A percentile compares a stretch with the other conserved stretches of the same genome.
These are phyloP conservation scores for Camellia japonica DNA, from an alignment of 148 eudicot genomes.

Conservation along the genomic window DNA sequence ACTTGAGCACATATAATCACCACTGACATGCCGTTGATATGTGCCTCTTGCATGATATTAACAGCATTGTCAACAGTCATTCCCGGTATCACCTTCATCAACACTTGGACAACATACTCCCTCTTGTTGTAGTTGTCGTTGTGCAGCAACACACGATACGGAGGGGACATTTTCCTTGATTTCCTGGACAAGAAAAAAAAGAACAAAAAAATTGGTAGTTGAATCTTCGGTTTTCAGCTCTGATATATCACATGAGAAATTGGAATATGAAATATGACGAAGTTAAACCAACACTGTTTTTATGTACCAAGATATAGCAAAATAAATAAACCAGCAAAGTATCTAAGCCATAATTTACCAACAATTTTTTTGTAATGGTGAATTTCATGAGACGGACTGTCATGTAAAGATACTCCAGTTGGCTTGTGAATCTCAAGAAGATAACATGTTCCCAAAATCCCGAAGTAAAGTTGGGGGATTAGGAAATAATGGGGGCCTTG, in stretches of 20 bases:
- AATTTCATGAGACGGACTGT: not conserved
- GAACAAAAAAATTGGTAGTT: not conserved
- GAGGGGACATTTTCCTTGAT: constrained; percentile 81
- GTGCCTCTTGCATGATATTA: constrained; percentile 71
- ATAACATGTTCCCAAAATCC: too few species aligned
- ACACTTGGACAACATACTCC: constrained; percentile 95
- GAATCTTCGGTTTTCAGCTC: not conserved
- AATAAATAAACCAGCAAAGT: not conserved
- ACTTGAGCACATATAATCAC: constrained; percentile 15
- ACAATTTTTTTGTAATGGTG: too few species aligned
- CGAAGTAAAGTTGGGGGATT: too few species aligned
- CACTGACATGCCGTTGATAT: constrained; percentile 8
- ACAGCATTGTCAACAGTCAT: constrained; percentile 90
- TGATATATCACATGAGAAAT: not conserved
- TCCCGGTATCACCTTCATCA: constrained; percentile 96
- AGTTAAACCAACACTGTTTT: not conserved
- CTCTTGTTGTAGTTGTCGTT: constrained; percentile 89
- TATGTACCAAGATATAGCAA: not conserved
- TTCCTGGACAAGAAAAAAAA: constrained; percentile 41
- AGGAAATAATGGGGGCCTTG: too few species aligned
- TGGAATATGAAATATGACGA: not conserved
- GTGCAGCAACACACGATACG: constrained; percentile 84
- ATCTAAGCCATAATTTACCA: not conserved
- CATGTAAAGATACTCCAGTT: not conserved
- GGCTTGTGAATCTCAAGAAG: too few species aligned